These are phyloP conservation scores for Singerocomus inundabilis DNA, from an alignment of 1,284 basidiomycete species.

Conservation along the genomic window DNA sequence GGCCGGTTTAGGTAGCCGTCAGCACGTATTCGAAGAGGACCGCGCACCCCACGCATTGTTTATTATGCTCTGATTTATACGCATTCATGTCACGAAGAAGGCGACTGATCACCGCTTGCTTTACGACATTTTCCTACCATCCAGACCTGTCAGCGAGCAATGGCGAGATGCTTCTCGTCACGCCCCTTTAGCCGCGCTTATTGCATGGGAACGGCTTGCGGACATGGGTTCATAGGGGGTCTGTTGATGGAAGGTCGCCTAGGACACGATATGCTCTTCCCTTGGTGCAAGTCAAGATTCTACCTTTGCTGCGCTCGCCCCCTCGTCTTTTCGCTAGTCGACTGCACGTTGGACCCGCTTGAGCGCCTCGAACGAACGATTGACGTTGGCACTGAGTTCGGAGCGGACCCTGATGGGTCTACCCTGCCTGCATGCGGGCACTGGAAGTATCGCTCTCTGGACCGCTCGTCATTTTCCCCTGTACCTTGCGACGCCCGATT, in stretches of 20 bases:
- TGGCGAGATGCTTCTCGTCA: slow-evolving; percentile 16
- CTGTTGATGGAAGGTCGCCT: slow-evolving; percentile 17
- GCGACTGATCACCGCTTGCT: slow-evolving; percentile 37
- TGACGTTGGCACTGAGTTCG: slow-evolving; percentile 4
- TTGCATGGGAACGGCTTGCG: slow-evolving; percentile 29
- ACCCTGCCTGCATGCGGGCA: slow-evolving; percentile 28
- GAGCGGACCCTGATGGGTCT: not conserved
- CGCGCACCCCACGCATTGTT: slow-evolving; percentile 31
- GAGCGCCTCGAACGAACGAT: slow-evolving; percentile 22
- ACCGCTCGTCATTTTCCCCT: slow-evolving; percentile 3
- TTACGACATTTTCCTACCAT: slow-evolving; percentile 14
- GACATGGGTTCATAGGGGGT: slow-evolving; percentile 11
- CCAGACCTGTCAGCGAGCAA: slow-evolving; percentile 24
- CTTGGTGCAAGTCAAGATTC: slow-evolving; percentile 1
- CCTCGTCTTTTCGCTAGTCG: slow-evolving; percentile 32
- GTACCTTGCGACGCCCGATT: slow-evolving; percentile 2
- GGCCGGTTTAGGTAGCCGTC: slow-evolving; percentile 22
- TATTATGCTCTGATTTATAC: slow-evolving; percentile 35
- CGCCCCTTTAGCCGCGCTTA: slow-evolving; percentile 17
- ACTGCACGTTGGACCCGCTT: slow-evolving; percentile 22
- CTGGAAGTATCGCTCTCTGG: slow-evolving; percentile 13
- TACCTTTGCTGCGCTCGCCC: slow-evolving; percentile 23
- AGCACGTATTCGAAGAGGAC: slow-evolving; percentile 24
- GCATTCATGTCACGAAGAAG: slow-evolving; percentile 21
- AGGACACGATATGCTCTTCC: slow-evolving; percentile 6